These are phyloP conservation scores for Lyophyllum atratum DNA, from an alignment of 768 basidiomycete genomes.

Conservation along the genomic window DNA sequence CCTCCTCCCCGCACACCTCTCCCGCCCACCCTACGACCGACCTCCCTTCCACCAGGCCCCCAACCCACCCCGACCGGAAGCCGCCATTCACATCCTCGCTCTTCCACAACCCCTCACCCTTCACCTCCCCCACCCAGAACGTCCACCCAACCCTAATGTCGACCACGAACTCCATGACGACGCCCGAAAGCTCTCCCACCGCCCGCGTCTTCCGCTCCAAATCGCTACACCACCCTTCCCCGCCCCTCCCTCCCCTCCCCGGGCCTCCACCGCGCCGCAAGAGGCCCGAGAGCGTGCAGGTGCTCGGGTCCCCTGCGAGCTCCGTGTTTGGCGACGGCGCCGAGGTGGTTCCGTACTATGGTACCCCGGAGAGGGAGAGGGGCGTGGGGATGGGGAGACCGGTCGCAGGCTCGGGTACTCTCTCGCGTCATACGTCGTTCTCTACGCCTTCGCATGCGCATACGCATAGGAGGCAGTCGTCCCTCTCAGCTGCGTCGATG, in stretches of 20 bases:
- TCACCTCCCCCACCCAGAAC: constrained; percentile 14
- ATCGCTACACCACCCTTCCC: constrained; percentile 51
- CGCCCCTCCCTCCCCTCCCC: constrained; percentile 31
- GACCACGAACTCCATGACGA: constrained; percentile 5
- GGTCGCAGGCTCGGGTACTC: neutral
- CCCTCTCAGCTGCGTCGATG: neutral
- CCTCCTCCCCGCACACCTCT: constrained; percentile 29
- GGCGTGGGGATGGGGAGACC: neutral
- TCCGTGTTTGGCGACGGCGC: neutral
- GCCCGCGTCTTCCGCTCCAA: constrained; percentile 52
- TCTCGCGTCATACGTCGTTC: neutral
- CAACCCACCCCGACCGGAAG: constrained; percentile 59
- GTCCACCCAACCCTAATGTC: no score
- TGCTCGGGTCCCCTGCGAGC: constrained; percentile 22
- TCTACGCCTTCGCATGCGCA: neutral
- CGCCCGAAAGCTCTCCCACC: constrained; percentile 27
- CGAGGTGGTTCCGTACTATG: no score
- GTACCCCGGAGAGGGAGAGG: neutral
- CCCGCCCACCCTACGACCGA: constrained; percentile 26
- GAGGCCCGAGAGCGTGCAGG: constrained; percentile 67
- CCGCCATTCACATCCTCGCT: constrained; percentile 7
- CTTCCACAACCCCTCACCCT: constrained; percentile 1
- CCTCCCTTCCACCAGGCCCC: constrained; percentile 37
- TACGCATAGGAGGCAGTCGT: constrained; percentile 11
- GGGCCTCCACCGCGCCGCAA: constrained; percentile 44